Percentiles rank a stretch among this genome's conserved stretches.
phyloP scores from a whole-genome alignment of 768 basidiomycete genomes.

The Lyophyllum atratum region DNA sequence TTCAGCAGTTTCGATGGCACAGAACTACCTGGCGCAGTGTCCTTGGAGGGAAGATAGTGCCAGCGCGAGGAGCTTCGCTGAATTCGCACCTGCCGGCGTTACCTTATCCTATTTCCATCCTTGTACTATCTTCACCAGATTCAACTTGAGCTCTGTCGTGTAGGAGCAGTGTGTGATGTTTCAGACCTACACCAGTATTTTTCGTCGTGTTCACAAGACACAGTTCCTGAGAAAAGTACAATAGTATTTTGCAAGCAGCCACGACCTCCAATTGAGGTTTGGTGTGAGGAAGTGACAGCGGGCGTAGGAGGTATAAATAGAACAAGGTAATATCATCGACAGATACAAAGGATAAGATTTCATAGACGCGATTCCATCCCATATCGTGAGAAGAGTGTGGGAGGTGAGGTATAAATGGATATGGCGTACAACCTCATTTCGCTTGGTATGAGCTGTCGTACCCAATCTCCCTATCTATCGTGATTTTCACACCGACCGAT shows the following conservation, averaged over 20 bases:
- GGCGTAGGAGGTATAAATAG: background rate
- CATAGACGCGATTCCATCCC: background rate
- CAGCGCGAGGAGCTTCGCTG: too few species aligned
- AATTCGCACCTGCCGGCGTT: too few species aligned
- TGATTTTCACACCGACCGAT: slow-evolving; percentile 55
- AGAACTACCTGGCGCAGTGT: too few species aligned
- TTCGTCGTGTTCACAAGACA: background rate
- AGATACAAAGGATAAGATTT: background rate
- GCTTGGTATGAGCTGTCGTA: slow-evolving; percentile 37
- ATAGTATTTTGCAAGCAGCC: background rate
- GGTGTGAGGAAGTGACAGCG: background rate
- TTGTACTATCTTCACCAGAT: too few species aligned
- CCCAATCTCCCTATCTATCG: slow-evolving; percentile 56
- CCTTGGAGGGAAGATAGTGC: too few species aligned
- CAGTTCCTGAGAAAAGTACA: background rate
- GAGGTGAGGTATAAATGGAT: background rate
- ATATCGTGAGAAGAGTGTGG: background rate
- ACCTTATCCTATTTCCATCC: too few species aligned
- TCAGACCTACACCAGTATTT: background rate
- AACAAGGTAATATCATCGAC: background rate
- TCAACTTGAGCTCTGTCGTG: too few species aligned
- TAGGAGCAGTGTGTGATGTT: too few species aligned
- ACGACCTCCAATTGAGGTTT: background rate
- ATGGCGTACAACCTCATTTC: slow-evolving; percentile 11
- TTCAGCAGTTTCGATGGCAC: too few species aligned